phyloP scores from a whole-genome alignment of 2,329 filamentous ascomycete species.

The Colletotrichum sp. region DNA sequence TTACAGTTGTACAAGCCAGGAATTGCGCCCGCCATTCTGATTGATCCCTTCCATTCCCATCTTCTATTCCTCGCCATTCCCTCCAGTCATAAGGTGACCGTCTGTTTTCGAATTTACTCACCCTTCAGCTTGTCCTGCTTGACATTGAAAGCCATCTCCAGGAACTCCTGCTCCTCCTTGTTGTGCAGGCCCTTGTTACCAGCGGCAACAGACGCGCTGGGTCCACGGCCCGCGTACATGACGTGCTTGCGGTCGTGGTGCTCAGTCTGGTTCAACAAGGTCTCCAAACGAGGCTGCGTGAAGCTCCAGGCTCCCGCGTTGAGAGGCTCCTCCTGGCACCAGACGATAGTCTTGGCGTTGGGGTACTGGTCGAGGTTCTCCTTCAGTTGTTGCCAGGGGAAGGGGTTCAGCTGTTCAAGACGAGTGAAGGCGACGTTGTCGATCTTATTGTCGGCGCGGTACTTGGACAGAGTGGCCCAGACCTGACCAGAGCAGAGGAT shows the following conservation, averaged over 20 bases:
- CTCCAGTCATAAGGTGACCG: background rate
- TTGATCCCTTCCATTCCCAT: background rate
- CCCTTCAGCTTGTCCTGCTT: constrained; percentile 75
- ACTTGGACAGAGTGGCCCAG: constrained; percentile 87
- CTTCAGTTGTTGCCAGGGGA: constrained; percentile 96
- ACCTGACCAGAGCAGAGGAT: constrained; percentile 96
- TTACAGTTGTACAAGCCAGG: background rate
- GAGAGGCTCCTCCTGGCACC: constrained; percentile 96
- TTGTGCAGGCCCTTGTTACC: constrained; percentile 86
- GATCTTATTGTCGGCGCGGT: constrained; percentile 85
- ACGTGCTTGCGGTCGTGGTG: constrained; percentile 94
- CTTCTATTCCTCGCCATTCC: background rate
- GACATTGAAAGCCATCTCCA: constrained; percentile 69
- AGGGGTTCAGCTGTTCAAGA: constrained; percentile 97
- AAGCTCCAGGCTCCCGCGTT: constrained; percentile 98
- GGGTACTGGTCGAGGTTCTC: constrained; percentile 97
- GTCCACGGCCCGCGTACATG: constrained; percentile 94
- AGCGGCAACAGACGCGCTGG: constrained; percentile 91
- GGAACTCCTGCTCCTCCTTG: constrained; percentile 90
- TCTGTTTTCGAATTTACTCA: constrained; percentile 46
- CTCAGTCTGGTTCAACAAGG: constrained; percentile 89
- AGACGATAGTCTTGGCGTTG: constrained; percentile 97
- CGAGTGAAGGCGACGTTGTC: constrained; percentile 94
- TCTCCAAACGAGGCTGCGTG: constrained; percentile 97
- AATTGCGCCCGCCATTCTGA: constrained; percentile 1